phyloP scores from a whole-genome alignment of 2,329 filamentous ascomycete genomes.

The Sporothrix variecibatus region DNA sequence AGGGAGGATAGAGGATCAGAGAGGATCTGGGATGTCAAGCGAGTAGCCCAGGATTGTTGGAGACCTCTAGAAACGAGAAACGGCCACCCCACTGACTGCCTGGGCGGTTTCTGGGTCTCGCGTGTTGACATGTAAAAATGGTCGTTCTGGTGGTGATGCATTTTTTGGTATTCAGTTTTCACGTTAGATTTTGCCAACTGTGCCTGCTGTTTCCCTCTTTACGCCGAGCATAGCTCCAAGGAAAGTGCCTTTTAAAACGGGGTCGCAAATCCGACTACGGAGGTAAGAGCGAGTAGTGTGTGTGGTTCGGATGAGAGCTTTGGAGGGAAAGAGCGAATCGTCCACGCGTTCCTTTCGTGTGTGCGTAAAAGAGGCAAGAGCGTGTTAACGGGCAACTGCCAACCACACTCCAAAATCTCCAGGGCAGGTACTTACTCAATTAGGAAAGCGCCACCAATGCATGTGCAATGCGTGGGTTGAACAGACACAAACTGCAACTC shows the following conservation, averaged over 20 bases:
- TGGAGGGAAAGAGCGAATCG: slow-evolving; percentile 9
- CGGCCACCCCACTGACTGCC: neutral
- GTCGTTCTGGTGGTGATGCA: neutral
- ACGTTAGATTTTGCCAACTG: neutral
- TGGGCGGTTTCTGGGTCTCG: neutral
- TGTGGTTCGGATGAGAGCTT: neutral
- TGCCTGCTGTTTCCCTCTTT: neutral
- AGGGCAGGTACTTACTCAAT: neutral
- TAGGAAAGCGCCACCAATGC: slow-evolving; percentile 7
- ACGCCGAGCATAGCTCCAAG: slow-evolving; percentile 7
- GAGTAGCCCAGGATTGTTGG: neutral
- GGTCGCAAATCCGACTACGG: slow-evolving; percentile 17
- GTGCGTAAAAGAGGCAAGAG: neutral
- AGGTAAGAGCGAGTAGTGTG: slow-evolving; percentile 10
- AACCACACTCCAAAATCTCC: neutral
- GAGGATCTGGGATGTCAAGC: neutral
- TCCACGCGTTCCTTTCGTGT: neutral
- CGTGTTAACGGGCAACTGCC: neutral
- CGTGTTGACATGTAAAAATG: neutral
- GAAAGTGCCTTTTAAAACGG: neutral
- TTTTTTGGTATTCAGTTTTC: neutral
- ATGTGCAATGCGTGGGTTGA: neutral
- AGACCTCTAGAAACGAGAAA: neutral
- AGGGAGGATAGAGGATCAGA: neutral
- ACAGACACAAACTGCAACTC: neutral